phyloP scores from a whole-genome alignment of 2,329 filamentous ascomycete genomes.

The Golovinomyces cichoracearum region DNA sequence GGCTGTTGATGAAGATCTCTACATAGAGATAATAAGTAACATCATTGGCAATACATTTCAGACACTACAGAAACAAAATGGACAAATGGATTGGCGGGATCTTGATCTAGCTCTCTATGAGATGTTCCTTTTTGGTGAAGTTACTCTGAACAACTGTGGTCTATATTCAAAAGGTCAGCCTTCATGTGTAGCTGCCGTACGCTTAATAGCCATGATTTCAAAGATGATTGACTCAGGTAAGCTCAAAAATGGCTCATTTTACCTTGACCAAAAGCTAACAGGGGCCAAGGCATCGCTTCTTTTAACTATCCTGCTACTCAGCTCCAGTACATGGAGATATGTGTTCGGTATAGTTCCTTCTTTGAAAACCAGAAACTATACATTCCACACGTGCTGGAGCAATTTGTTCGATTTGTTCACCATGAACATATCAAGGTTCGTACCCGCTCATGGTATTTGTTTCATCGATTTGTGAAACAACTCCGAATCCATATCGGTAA shows the following conservation, averaged over 20 bases:
- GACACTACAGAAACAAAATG: slow-evolving; percentile 45
- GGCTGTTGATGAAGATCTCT: slow-evolving; percentile 63
- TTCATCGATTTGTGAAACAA: slow-evolving; percentile 76
- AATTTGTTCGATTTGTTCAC: slow-evolving; percentile 74
- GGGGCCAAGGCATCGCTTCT: slow-evolving; percentile 43
- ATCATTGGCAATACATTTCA: slow-evolving; percentile 73
- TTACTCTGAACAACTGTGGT: slow-evolving; percentile 69
- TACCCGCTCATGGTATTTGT: slow-evolving; percentile 86
- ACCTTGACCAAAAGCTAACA: slow-evolving; percentile 8
- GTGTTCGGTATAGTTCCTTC: slow-evolving; percentile 75
- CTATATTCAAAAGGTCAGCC: slow-evolving; percentile 68
- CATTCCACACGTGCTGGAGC: slow-evolving; percentile 69
- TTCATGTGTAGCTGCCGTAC: slow-evolving; percentile 51
- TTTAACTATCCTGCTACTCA: slow-evolving; percentile 80
- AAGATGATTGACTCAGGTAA: slow-evolving; percentile 82
- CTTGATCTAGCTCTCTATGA: slow-evolving; percentile 81
- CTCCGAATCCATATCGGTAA: slow-evolving; percentile 63
- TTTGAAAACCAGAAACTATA: slow-evolving; percentile 64
- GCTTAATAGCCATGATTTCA: slow-evolving; percentile 73
- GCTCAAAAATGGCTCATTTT: slow-evolving; percentile 9
- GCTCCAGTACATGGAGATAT: slow-evolving; percentile 95
- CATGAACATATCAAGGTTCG: slow-evolving; percentile 69
- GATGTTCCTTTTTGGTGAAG: slow-evolving; percentile 85
- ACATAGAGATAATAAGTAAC: slow-evolving; percentile 66
- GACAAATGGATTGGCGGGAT: slow-evolving; percentile 75